Conservation (phyloP, 1,284 basidiomycete species). For the Pseudozyma tsukubaensis region DNA sequence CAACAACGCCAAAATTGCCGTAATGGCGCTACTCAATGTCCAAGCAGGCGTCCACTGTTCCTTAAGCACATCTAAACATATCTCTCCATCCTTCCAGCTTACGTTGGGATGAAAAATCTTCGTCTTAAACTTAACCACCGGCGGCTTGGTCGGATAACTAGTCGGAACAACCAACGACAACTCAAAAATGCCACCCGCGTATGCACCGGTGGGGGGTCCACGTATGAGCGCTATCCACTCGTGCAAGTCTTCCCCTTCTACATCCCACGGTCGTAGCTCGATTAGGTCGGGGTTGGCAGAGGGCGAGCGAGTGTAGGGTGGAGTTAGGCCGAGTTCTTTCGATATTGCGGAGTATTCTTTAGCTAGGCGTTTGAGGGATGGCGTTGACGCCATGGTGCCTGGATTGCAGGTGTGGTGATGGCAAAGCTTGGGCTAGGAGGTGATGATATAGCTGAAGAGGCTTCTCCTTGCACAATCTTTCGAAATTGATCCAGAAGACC, state of each 20-base stretch:
- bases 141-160: constrained; percentile 65
- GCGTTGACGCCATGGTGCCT: constrained; percentile 26
- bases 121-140: constrained; percentile 58
- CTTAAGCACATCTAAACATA: constrained; percentile 67
- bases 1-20: constrained; percentile 64
- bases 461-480: too few relatives aligned
- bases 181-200: constrained; percentile 51
- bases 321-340: constrained; percentile 31
- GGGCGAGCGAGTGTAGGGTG: constrained; percentile 11
- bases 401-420: background rate
- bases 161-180: constrained; percentile 55
- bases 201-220: constrained; percentile 44
- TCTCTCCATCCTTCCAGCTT: constrained; percentile 65
- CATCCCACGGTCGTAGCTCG: constrained; percentile 56
- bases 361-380: constrained; percentile 48
- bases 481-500: too few relatives aligned
- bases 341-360: constrained; percentile 50
- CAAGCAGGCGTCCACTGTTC: constrained; percentile 68
- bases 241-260: constrained; percentile 57
- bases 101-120: constrained; percentile 67
- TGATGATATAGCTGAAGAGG: too few relatives aligned
- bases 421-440: too few relatives aligned
- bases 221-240: constrained; percentile 60
- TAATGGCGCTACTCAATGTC: constrained; percentile 63
- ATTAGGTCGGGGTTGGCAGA: constrained; percentile 48